Evolutionary conservation across 2,329 filamentous ascomycete species (phyloP).

Genomic region (Hypoxylon sp.): DNA sequence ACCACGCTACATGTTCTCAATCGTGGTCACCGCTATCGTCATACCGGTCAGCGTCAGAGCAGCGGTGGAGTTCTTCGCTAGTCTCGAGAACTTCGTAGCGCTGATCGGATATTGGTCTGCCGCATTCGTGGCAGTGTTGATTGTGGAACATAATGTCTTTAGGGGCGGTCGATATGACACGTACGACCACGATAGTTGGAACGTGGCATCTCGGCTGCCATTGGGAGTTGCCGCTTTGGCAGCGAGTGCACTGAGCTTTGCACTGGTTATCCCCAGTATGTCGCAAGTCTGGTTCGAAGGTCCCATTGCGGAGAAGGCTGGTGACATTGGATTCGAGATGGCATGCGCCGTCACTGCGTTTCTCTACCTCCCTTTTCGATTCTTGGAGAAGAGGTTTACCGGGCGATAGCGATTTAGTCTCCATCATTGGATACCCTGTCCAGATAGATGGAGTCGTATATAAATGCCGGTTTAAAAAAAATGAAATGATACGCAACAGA

Average conservation of each 20-base stretch:
- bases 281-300: constrained; percentile 72
- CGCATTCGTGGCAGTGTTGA: constrained; percentile 65
- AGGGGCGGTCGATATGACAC: constrained; percentile 52
- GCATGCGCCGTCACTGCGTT: constrained; percentile 65
- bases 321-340: constrained; percentile 76
- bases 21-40: constrained; percentile 69
- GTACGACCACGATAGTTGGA: constrained; percentile 56
- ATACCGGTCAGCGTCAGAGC: constrained; percentile 71
- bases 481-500: too few species aligned
- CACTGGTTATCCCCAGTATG: constrained; percentile 70
- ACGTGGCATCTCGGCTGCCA: constrained; percentile 56
- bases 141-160: constrained; percentile 57
- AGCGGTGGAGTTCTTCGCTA: constrained; percentile 68
- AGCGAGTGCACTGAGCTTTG: constrained; percentile 56
- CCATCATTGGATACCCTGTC: constrained; percentile 11
- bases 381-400: constrained; percentile 54
- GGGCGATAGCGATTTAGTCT: constrained; percentile 43
- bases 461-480: constrained; percentile 60
- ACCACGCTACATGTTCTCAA: constrained; percentile 69
- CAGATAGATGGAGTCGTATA: constrained; percentile 65
- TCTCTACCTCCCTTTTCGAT: constrained; percentile 59
- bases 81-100: constrained; percentile 68
- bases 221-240: constrained; percentile 57
- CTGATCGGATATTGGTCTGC: constrained; percentile 72
- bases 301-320: constrained; percentile 69